Evolutionary conservation across 306 rosid species (phyloP).

Genomic region (Acacia confusa): DNA sequence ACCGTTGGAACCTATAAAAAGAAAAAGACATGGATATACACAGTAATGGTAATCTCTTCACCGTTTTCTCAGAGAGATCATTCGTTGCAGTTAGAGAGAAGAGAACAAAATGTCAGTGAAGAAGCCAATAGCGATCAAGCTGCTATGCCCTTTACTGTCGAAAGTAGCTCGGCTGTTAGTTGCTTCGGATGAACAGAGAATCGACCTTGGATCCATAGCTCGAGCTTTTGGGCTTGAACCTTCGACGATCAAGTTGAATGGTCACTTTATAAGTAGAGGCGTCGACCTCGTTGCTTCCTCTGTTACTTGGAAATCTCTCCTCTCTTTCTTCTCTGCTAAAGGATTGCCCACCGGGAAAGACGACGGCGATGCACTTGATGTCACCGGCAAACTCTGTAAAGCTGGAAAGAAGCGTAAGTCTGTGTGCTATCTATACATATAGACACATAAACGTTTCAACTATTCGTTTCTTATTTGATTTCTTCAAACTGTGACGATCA

Average conservation of each 20-base stretch:
- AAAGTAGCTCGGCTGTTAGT: conserved; percentile 29
- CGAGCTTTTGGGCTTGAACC: conserved; percentile 63
- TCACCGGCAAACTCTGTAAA: conserved; percentile 62
- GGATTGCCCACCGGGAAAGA: conserved; percentile 57
- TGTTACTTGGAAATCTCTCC: conserved; percentile 75
- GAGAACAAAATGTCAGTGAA: conserved; percentile 8
- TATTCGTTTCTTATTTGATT: neutral
- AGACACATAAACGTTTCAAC: neutral
- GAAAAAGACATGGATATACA: neutral
- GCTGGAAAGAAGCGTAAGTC: conserved; percentile 57
- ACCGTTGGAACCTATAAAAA: neutral
- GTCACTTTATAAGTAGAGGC: conserved; percentile 75
- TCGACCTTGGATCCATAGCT: conserved; percentile 77
- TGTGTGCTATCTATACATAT: neutral
- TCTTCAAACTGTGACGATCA: neutral
- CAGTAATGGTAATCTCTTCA: neutral
- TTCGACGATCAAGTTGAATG: conserved; percentile 67
- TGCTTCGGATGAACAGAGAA: conserved; percentile 45
- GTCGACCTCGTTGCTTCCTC: conserved; percentile 58
- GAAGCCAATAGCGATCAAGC: conserved; percentile 43
- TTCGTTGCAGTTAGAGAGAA: neutral
- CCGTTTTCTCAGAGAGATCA: neutral
- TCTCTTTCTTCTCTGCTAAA: conserved; percentile 70
- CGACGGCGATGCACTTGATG: conserved; percentile 42
- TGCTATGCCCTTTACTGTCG: conserved; percentile 58